phyloP scores from a whole-genome alignment of 139 green algal species.

The Tetraselmis chui region DNA sequence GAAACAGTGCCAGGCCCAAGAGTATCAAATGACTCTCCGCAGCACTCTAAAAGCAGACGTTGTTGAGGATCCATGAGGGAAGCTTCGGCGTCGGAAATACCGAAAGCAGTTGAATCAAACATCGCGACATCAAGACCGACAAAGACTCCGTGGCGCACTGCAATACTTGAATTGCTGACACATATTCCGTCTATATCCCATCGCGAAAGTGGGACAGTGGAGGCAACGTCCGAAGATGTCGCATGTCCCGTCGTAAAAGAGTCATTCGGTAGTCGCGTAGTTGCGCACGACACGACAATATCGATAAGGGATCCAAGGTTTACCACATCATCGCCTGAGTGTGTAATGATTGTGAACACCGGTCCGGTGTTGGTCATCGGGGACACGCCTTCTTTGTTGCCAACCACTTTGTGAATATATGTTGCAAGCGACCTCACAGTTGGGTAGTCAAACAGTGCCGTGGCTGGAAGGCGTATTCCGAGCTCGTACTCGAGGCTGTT shows the following conservation, averaged over 20 bases:
- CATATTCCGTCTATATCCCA: slow-evolving; percentile 40
- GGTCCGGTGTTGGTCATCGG: no score
- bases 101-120: slow-evolving; percentile 71
- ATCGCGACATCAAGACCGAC: slow-evolving; percentile 23
- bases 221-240: slow-evolving; percentile 21
- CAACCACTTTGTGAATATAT: no score
- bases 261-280: no score
- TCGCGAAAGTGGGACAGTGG: slow-evolving; percentile 23
- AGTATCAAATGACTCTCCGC: slow-evolving; percentile 14
- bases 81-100: slow-evolving; percentile 56
- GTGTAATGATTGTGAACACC: no score
- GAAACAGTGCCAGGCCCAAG: background rate
- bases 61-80: slow-evolving; percentile 82
- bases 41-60: slow-evolving; percentile 64
- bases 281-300: no score
- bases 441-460: slow-evolving; percentile 63
- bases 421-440: slow-evolving; percentile 32
- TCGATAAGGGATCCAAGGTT: no score
- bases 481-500: slow-evolving; percentile 29
- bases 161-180: no score
- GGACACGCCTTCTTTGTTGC: no score
- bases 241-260: slow-evolving; percentile 58
- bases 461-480: slow-evolving; percentile 52
- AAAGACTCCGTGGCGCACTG: background rate
- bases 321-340: no score